phyloP scores from a whole-genome alignment of 257 asterid genomes.

The Verbena officinalis region DNA sequence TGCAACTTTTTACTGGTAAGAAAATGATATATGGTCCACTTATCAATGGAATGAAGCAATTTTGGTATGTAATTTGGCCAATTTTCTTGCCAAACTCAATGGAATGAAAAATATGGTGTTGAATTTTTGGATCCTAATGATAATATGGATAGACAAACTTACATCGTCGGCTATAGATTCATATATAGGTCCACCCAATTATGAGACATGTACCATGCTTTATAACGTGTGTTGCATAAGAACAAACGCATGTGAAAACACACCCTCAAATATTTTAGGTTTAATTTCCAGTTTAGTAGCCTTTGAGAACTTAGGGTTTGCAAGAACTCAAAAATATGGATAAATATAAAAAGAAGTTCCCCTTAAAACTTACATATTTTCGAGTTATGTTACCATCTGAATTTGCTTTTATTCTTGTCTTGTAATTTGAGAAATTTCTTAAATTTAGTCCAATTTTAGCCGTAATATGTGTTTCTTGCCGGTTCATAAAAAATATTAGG shows the following conservation, averaged over 20 bases:
- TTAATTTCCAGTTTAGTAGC: not conserved
- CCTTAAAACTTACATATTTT: no score
- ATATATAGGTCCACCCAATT: conserved; percentile 38
- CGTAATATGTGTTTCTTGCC: no score
- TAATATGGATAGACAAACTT: conserved; percentile 2
- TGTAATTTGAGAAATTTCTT: no score
- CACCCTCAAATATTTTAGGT: conserved; percentile 2
- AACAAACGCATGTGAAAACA: conserved; percentile 21
- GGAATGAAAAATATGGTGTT: conserved; percentile 6
- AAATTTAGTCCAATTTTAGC: no score
- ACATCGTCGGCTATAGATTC: conserved; percentile 35
- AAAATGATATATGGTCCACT: no score
- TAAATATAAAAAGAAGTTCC: no score
- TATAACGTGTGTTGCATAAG: conserved; percentile 29
- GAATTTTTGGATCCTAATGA: not conserved
- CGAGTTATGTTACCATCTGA: no score
- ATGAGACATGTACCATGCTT: conserved; percentile 29
- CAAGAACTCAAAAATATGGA: no score
- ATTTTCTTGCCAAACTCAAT: not conserved
- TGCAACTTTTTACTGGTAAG: not conserved
- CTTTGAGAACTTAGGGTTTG: not conserved
- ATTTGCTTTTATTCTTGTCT: no score
- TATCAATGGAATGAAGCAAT: not conserved
- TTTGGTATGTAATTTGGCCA: not conserved
- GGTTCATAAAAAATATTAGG: no score